Percentiles rank a stretch among this genome's conserved stretches.
Conservation (phyloP, 1,284 basidiomycete genomes). For the Ceratobasidium sp. region DNA sequence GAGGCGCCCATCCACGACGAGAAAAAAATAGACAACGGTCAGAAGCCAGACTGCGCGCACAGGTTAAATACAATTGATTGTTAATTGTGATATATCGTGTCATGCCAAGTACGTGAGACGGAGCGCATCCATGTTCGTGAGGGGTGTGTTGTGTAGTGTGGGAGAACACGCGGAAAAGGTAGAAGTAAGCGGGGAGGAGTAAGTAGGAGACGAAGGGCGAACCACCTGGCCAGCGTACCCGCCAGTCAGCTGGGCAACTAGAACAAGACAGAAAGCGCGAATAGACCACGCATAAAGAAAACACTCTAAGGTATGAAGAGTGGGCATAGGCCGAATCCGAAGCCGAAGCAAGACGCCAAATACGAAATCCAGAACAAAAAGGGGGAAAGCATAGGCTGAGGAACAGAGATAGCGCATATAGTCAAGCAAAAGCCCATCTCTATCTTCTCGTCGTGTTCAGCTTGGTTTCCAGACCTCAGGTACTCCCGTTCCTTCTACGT, state of each 20-base stretch:
- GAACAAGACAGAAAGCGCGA: too few species aligned
- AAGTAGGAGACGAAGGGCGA: not conserved
- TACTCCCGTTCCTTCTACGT: slow-evolving; percentile 33
- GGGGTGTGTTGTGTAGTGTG: slow-evolving; percentile 60
- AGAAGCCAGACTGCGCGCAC: not conserved
- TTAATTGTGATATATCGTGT: slow-evolving; percentile 17
- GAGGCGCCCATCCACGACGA: slow-evolving; percentile 4
- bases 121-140: slow-evolving; percentile 63
- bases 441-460: not conserved
- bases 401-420: slow-evolving; percentile 7
- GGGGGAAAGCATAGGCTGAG: not conserved
- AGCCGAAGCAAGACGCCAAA: not conserved
- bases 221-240: slow-evolving; percentile 4
- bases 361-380: not conserved
- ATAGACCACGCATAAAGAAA: slow-evolving; percentile 6
- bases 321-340: slow-evolving; percentile 10
- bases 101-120: slow-evolving; percentile 4
- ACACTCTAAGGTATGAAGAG: slow-evolving; percentile 31
- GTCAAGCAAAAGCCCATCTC: not conserved
- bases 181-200: not conserved
- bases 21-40: not conserved
- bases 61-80: slow-evolving; percentile 23
- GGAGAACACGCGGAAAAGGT: not conserved
- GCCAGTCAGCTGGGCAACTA: too few species aligned
- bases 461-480: not conserved